Percentiles rank a stretch among this genome's conserved stretches.
Evolutionary conservation across 1,284 basidiomycete genomes (phyloP).

Genomic region (Macrocystidia cucumis): DNA sequence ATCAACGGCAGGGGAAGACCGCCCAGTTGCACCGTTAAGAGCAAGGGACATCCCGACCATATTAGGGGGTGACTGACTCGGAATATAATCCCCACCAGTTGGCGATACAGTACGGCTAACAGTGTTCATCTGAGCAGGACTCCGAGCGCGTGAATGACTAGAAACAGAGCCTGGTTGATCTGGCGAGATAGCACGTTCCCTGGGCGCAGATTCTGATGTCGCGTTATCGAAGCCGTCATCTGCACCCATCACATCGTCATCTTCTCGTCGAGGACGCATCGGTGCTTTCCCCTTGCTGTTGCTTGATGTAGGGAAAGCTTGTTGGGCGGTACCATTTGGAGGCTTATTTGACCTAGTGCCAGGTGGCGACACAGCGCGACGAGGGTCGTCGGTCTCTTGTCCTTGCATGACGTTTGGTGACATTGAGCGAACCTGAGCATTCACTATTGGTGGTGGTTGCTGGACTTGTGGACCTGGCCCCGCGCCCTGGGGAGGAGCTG

Average conservation of each 20-base stretch:
- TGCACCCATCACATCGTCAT: conserved; percentile 47
- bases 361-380: conserved; percentile 59
- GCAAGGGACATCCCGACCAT: conserved; percentile 47
- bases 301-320: conserved; percentile 22
- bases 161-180: conserved; percentile 20
- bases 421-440: conserved; percentile 39
- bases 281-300: conserved; percentile 43
- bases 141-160: conserved; percentile 42
- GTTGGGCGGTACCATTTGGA: conserved; percentile 37
- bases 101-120: conserved; percentile 53
- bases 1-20: conserved; percentile 31
- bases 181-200: conserved; percentile 48
- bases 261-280: conserved; percentile 56
- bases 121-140: conserved; percentile 40
- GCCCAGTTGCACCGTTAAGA: conserved; percentile 30
- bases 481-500: conserved; percentile 20
- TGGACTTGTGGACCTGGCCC: no score
- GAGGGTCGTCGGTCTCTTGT: conserved; percentile 44
- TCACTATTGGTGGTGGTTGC: conserved; percentile 12
- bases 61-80: conserved; percentile 35
- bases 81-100: conserved; percentile 22
- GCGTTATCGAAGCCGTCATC: conserved; percentile 45
- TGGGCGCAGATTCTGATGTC: conserved; percentile 30
- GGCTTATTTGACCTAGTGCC: conserved; percentile 28
- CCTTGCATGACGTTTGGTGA: conserved; percentile 41